Evolutionary conservation across 345 rosid genomes (phyloP).

Genomic region (Fremontodendron californicum): DNA sequence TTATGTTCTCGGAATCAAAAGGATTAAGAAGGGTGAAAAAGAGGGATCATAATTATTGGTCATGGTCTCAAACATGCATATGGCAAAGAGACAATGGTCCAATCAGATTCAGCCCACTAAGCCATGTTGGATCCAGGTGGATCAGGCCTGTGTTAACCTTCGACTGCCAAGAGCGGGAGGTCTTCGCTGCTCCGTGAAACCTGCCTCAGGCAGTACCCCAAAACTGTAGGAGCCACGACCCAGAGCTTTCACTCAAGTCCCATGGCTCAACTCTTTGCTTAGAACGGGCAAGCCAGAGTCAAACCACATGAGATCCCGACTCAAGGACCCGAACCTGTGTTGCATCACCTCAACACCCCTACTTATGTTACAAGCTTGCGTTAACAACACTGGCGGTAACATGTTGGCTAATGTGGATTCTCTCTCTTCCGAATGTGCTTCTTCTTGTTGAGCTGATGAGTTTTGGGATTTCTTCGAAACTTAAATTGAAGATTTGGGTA

Average conservation of each 20-base stretch:
- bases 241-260: neutral
- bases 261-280: neutral
- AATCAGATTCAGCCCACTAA: neutral
- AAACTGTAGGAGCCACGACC: neutral
- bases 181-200: neutral
- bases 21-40: too few relatives aligned
- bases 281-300: neutral
- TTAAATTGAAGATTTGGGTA: neutral
- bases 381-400: neutral
- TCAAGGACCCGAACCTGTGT: neutral
- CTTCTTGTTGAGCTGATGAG: neutral
- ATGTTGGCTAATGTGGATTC: neutral
- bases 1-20: too few relatives aligned
- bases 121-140: neutral
- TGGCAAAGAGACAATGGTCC: too few relatives aligned
- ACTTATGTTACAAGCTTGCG: neutral
- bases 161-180: neutral
- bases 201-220: neutral
- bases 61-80: too few relatives aligned
- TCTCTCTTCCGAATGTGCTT: neutral
- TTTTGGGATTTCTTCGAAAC: neutral
- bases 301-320: neutral
- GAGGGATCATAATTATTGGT: too few relatives aligned
- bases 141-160: neutral
- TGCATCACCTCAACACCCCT: neutral